Percentiles rank a stretch among this genome's conserved stretches.
These are phyloP conservation scores for Erythrophleum ivorense DNA, from an alignment of 331 rosid genomes.

Conservation along the genomic window DNA sequence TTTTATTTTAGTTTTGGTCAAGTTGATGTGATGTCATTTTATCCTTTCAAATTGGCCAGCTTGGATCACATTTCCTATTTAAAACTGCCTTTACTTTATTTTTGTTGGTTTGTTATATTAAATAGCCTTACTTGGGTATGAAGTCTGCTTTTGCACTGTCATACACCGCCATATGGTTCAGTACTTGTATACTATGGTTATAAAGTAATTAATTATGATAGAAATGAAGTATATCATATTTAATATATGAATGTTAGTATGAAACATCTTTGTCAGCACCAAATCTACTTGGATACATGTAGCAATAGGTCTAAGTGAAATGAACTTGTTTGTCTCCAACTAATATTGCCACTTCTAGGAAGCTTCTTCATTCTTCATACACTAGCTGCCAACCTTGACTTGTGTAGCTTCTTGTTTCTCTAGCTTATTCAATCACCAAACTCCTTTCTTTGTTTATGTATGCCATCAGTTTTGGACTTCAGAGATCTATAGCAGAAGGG, in stretches of 20 bases:
- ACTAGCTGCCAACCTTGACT: constrained; percentile 48
- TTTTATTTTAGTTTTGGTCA: constrained; percentile 9
- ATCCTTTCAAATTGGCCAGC: constrained; percentile 29
- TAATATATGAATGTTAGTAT: constrained; percentile 25
- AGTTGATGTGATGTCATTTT: neutral
- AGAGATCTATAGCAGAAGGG: no score
- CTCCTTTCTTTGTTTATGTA: neutral
- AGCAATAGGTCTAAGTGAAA: constrained; percentile 34
- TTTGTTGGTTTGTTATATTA: neutral
- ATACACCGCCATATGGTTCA: constrained; percentile 37
- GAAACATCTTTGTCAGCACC: constrained; percentile 14
- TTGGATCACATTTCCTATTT: constrained; percentile 29
- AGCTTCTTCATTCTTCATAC: constrained; percentile 36
- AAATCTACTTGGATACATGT: constrained; percentile 27
- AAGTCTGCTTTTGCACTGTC: constrained; percentile 25
- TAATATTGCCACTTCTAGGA: constrained; percentile 38
- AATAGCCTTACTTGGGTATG: constrained; percentile 35
- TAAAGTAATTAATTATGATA: neutral
- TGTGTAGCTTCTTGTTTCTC: neutral
- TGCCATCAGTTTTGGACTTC: no score
- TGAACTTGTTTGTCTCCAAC: constrained; percentile 21
- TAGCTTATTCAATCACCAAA: neutral
- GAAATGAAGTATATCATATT: neutral
- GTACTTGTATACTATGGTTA: neutral
- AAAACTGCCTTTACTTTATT: constrained; percentile 41